Conservation (phyloP, 2,329 filamentous ascomycete species). For the Pezicula radicicola region DNA sequence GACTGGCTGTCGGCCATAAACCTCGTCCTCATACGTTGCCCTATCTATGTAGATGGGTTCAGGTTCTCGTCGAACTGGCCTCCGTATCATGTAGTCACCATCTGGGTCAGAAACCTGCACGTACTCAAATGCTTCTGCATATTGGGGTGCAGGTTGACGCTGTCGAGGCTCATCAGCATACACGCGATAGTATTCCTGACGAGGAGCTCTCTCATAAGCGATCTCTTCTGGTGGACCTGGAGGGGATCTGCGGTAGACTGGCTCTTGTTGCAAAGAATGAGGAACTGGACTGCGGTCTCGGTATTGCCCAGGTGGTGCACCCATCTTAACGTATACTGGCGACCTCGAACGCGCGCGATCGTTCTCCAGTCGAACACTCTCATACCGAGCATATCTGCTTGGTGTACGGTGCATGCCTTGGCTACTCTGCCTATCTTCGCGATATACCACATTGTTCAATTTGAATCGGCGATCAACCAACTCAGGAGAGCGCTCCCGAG, state of each 20-base stretch:
- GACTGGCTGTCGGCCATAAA: conserved; percentile 21
- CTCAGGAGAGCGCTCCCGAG: conserved; percentile 26
- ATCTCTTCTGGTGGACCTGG: conserved; percentile 19
- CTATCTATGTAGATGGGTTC: conserved; percentile 23
- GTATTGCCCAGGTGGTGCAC: conserved; percentile 23
- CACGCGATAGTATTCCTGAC: conserved; percentile 31
- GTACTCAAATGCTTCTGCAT: conserved; percentile 38
- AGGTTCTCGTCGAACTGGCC: conserved; percentile 34
- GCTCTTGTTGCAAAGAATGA: conserved; percentile 20
- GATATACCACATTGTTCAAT: conserved; percentile 29
- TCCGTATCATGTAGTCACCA: conserved; percentile 44
- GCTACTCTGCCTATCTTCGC: conserved; percentile 27
- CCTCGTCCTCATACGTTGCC: conserved; percentile 22
- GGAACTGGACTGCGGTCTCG: conserved; percentile 28
- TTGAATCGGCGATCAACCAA: conserved; percentile 29
- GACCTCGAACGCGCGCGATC: conserved; percentile 31
- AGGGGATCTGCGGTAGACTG: conserved; percentile 27
- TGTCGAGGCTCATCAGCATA: conserved; percentile 28
- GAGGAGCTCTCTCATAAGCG: conserved; percentile 26
- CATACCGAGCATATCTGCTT: conserved; percentile 30
- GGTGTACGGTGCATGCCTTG: conserved; percentile 23
- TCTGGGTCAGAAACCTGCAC: conserved; percentile 41
- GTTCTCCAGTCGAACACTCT: conserved; percentile 28
- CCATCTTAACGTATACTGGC: conserved; percentile 29
- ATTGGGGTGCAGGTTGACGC: conserved; percentile 25